These are phyloP conservation scores for Nymphaea colorata DNA, from an alignment of 164 flowering plant genomes.

Conservation along the genomic window DNA sequence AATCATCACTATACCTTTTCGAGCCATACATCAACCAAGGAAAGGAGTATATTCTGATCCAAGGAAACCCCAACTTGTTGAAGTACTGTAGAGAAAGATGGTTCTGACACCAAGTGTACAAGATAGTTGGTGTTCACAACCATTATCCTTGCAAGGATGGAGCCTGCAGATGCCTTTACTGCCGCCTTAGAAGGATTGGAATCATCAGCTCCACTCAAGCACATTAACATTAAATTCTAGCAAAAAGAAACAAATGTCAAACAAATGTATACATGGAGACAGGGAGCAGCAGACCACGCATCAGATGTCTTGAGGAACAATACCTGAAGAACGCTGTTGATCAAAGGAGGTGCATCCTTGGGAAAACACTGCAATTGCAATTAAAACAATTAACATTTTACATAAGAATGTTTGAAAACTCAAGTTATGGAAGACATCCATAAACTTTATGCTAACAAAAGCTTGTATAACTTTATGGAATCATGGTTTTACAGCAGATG, in stretches of 20 bases:
- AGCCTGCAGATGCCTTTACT: constrained; percentile 69
- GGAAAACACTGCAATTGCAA: constrained; percentile 67
- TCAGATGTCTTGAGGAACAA: constrained; percentile 2
- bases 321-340: constrained; percentile 73
- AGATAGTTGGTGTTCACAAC: constrained; percentile 77
- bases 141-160: constrained; percentile 78
- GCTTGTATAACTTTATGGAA: too few species aligned
- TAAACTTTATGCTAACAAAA: too few species aligned
- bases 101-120: constrained; percentile 72
- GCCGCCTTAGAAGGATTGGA: constrained; percentile 66
- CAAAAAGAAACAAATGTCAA: not conserved
- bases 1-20: constrained; percentile 48
- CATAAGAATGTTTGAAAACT: too few species aligned
- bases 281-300: too few species aligned
- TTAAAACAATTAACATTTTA: not conserved
- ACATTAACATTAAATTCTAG: constrained; percentile 64
- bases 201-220: constrained; percentile 84
- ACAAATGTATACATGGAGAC: too few species aligned
- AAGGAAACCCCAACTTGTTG: constrained; percentile 54
- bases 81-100: constrained; percentile 41
- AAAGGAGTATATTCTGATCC: constrained; percentile 73
- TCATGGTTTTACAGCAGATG: too few species aligned
- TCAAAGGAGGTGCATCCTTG: constrained; percentile 62
- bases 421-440: too few species aligned
- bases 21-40: constrained; percentile 82